Percentiles rank a stretch among this genome's conserved stretches.
These are phyloP conservation scores for Pichia inconspicua DNA, from an alignment of 1,139 yeast genomes.

Conservation along the genomic window DNA sequence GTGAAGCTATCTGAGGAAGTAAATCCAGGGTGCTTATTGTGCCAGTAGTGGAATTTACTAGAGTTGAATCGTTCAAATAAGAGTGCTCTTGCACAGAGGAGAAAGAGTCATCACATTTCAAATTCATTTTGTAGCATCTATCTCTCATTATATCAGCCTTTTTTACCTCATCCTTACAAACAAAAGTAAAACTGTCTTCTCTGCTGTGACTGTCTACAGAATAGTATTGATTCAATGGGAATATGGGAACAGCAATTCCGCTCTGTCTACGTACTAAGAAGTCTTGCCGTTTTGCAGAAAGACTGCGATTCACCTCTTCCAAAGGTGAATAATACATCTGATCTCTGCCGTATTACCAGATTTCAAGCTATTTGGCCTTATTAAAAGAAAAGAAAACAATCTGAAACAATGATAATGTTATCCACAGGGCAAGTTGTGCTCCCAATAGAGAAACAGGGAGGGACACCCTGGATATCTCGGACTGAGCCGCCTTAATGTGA, in stretches of 20 bases:
- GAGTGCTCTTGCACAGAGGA: neutral
- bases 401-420: too few species aligned
- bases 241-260: neutral
- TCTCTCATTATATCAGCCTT: neutral
- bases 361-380: too few species aligned
- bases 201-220: neutral
- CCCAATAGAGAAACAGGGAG: too few species aligned
- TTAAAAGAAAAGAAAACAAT: too few species aligned
- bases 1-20: neutral
- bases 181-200: neutral
- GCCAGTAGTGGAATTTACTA: neutral
- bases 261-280: neutral
- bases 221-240: neutral
- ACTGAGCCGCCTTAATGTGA: too few species aligned
- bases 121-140: neutral
- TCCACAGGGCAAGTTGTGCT: too few species aligned
- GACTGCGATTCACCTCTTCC: neutral
- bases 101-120: neutral
- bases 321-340: neutral
- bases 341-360: too few species aligned
- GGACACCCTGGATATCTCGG: too few species aligned
- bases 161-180: neutral
- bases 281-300: neutral
- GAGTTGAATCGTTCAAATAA: neutral
- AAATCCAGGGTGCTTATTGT: neutral